These are phyloP conservation scores for Cylindrotheca fusiformis DNA, from an alignment of 108 stramenopile genomes.

Conservation along the genomic window DNA sequence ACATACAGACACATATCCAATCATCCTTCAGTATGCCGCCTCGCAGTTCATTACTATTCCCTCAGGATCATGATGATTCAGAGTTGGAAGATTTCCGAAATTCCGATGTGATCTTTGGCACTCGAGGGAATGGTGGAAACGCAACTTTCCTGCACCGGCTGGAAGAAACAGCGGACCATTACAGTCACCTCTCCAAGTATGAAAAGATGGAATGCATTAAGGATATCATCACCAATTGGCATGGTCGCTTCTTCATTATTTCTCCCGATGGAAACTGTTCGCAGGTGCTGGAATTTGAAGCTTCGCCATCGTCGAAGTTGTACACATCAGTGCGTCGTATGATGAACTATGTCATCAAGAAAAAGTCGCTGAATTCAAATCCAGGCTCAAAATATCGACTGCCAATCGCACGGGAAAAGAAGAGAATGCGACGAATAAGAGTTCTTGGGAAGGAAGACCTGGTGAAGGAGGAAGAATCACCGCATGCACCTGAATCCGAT, in stretches of 20 bases:
- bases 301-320: constrained; percentile 14
- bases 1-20: too few species aligned
- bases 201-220: constrained; percentile 25
- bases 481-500: too few species aligned
- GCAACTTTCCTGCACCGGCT: constrained; percentile 11
- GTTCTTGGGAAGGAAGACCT: too few species aligned
- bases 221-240: constrained; percentile 15
- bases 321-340: constrained; percentile 23
- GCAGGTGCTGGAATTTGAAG: constrained; percentile 5
- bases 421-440: background rate
- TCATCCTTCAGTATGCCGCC: too few species aligned
- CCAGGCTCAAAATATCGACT: background rate
- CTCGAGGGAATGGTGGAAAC: constrained; percentile 21
- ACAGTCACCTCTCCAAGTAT: constrained; percentile 18
- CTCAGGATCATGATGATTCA: background rate
- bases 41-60: background rate
- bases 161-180: constrained; percentile 14
- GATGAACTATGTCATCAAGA: constrained; percentile 23
- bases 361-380: background rate
- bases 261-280: constrained; percentile 12
- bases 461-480: too few species aligned
- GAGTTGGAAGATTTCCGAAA: constrained; percentile 8
- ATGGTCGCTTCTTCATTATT: constrained; percentile 17
- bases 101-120: constrained; percentile 21
- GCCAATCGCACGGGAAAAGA: background rate